These are phyloP conservation scores for Cladosporium sp. DNA, from an alignment of 2,329 filamentous ascomycete species.

Conservation along the genomic window DNA sequence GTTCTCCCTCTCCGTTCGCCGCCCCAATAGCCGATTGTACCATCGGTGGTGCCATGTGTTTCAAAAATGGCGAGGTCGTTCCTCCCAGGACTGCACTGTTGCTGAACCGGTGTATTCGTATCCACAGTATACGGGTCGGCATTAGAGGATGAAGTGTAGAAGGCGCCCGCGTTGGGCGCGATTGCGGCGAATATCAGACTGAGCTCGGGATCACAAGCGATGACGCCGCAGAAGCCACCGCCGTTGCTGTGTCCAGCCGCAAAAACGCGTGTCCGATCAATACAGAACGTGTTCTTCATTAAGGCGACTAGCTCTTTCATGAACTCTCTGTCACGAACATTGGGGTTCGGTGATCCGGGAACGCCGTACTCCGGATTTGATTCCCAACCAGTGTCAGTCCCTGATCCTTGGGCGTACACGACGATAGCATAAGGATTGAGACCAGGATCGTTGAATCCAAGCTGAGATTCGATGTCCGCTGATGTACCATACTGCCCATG, in stretches of 20 bases:
- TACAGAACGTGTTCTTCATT: slow-evolving; percentile 37
- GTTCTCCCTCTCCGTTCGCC: slow-evolving; percentile 15
- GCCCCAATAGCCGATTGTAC: slow-evolving; percentile 35
- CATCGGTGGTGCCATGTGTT: slow-evolving; percentile 37
- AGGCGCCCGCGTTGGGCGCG: slow-evolving; percentile 41
- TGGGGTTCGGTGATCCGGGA: slow-evolving; percentile 9
- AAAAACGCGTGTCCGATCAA: slow-evolving; percentile 41
- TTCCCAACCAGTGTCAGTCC: slow-evolving; percentile 10
- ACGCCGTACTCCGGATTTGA: slow-evolving; percentile 14
- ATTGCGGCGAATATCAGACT: slow-evolving; percentile 44
- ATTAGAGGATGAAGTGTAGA: slow-evolving; percentile 31
- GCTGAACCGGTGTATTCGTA: slow-evolving; percentile 19
- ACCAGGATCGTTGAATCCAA: slow-evolving; percentile 36
- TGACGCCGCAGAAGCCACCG: slow-evolving; percentile 42
- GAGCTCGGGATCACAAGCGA: slow-evolving; percentile 41
- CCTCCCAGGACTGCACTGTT: slow-evolving; percentile 18
- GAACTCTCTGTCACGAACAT: slow-evolving; percentile 36
- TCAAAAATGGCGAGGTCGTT: slow-evolving; percentile 35
- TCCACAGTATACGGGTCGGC: slow-evolving; percentile 19
- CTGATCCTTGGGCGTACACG: slow-evolving; percentile 37
- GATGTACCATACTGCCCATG: slow-evolving; percentile 36
- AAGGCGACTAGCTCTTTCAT: slow-evolving; percentile 36
- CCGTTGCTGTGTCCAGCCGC: slow-evolving; percentile 49
- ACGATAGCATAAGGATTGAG: slow-evolving; percentile 40
- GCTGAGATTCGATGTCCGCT: slow-evolving; percentile 34